Evolutionary conservation across 1,139 yeast species (phyloP).

Genomic region (Pneumocystis wakefieldiae): DNA sequence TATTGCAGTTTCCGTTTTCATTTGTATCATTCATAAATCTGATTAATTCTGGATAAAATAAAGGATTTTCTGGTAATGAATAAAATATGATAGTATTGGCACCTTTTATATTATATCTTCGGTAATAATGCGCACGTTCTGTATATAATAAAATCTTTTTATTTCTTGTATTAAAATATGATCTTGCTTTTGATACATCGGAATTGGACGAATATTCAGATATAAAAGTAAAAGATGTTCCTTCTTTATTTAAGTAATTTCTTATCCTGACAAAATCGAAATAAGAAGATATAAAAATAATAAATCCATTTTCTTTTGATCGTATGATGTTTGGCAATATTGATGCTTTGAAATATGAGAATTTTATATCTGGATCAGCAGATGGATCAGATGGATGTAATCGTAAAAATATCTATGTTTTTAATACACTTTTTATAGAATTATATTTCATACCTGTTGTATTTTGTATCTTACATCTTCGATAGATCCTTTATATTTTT

Average conservation of each 20-base stretch:
- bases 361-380: slow-evolving; percentile 64
- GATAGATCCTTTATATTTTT: slow-evolving; percentile 25
- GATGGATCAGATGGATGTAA: slow-evolving; percentile 44
- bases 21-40: slow-evolving; percentile 31
- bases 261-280: slow-evolving; percentile 71
- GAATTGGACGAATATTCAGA: slow-evolving; percentile 73
- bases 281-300: slow-evolving; percentile 73
- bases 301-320: slow-evolving; percentile 41
- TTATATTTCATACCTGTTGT: slow-evolving; percentile 44
- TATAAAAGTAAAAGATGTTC: slow-evolving; percentile 39
- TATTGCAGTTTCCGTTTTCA: slow-evolving; percentile 18
- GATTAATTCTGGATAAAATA: slow-evolving; percentile 66
- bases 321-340: slow-evolving; percentile 51
- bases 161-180: slow-evolving; percentile 48
- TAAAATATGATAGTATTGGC: slow-evolving; percentile 71
- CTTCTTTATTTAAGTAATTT: slow-evolving; percentile 39
- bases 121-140: slow-evolving; percentile 83
- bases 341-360: slow-evolving; percentile 62
- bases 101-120: slow-evolving; percentile 75
- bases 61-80: slow-evolving; percentile 72
- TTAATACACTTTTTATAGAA: background rate
- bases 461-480: slow-evolving; percentile 39
- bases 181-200: slow-evolving; percentile 55
- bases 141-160: slow-evolving; percentile 67
- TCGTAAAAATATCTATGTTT: slow-evolving; percentile 21